Evolutionary conservation across 2,329 filamentous ascomycete species (phyloP).

Genomic region (Rhinocladiella mackenziei): DNA sequence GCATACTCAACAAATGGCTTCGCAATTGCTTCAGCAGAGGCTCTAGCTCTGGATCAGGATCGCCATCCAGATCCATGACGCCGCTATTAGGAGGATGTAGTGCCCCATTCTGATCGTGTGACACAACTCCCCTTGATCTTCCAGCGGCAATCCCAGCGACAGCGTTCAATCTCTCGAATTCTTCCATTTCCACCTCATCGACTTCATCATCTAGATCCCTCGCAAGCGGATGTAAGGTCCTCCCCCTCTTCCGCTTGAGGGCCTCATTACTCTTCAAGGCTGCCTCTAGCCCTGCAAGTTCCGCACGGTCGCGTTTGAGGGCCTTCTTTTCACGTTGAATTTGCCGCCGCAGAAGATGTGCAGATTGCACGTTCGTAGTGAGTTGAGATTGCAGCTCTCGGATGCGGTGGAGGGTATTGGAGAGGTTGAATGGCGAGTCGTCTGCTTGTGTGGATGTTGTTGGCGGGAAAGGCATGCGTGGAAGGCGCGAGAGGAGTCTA

Average conservation of each 20-base stretch:
- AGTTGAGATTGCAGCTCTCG: constrained; percentile 38
- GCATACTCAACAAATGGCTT: constrained; percentile 44
- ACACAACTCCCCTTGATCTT: not conserved
- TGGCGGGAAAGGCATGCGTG: constrained; percentile 46
- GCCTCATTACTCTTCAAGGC: constrained; percentile 40
- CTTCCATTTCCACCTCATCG: constrained; percentile 14
- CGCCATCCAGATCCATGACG: constrained; percentile 5
- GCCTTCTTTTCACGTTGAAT: constrained; percentile 42
- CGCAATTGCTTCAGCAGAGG: constrained; percentile 40
- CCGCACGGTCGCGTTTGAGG: constrained; percentile 39
- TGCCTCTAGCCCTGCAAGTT: constrained; percentile 42
- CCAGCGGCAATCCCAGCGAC: constrained; percentile 7
- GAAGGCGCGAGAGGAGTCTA: constrained; percentile 36
- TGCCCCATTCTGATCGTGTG: not conserved
- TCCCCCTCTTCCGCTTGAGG: constrained; percentile 38
- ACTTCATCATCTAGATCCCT: constrained; percentile 20
- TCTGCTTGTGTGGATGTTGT: constrained; percentile 32
- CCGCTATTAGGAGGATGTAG: not conserved
- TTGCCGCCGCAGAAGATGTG: constrained; percentile 40
- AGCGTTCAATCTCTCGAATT: constrained; percentile 7
- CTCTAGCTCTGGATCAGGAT: constrained; percentile 37
- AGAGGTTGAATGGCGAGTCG: constrained; percentile 43
- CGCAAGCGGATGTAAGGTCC: constrained; percentile 31
- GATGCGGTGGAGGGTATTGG: constrained; percentile 37
- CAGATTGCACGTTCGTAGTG: constrained; percentile 39